Evolutionary conservation across 139 green algal species (phyloP).

Genomic region (Astrephomene gubernaculifera): DNA sequence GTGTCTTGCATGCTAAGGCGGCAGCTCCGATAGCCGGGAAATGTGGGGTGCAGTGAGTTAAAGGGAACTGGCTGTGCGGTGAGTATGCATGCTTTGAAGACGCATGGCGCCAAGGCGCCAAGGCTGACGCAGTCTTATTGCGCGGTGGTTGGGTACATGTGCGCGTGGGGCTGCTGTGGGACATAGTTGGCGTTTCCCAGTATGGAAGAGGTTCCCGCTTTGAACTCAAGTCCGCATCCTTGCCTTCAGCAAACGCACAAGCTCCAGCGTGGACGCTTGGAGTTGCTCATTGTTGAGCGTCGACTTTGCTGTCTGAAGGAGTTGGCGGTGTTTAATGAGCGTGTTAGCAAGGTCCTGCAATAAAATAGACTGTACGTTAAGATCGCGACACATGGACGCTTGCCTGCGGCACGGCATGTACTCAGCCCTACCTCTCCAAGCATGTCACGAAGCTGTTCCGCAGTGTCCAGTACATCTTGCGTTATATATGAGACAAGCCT

Average conservation of each 20-base stretch:
- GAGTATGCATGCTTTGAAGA: too few relatives aligned
- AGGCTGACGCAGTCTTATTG: too few relatives aligned
- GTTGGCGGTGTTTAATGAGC: constrained; percentile 32
- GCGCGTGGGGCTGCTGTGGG: too few relatives aligned
- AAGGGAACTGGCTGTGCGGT: too few relatives aligned
- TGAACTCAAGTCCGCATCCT: background rate
- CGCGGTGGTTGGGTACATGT: too few relatives aligned
- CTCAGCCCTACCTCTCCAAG: constrained; percentile 54
- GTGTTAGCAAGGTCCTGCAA: constrained; percentile 44
- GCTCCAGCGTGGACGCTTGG: constrained; percentile 40
- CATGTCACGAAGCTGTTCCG: constrained; percentile 55
- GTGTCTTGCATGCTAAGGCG: too few relatives aligned
- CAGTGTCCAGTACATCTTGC: constrained; percentile 56
- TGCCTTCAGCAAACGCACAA: constrained; percentile 53
- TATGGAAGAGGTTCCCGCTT: background rate
- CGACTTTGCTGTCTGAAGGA: constrained; percentile 6
- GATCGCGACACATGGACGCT: too few relatives aligned
- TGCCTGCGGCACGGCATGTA: constrained; percentile 20
- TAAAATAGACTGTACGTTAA: too few relatives aligned
- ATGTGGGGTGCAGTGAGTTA: too few relatives aligned
- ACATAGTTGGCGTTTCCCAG: too few relatives aligned
- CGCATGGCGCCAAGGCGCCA: too few relatives aligned
- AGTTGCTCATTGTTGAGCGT: constrained; percentile 41
- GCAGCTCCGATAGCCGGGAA: too few relatives aligned
- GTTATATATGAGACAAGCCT: constrained; percentile 60